phyloP scores from a whole-genome alignment of 176 grass and related monocot genomes.

The Oryza coarctata region DNA sequence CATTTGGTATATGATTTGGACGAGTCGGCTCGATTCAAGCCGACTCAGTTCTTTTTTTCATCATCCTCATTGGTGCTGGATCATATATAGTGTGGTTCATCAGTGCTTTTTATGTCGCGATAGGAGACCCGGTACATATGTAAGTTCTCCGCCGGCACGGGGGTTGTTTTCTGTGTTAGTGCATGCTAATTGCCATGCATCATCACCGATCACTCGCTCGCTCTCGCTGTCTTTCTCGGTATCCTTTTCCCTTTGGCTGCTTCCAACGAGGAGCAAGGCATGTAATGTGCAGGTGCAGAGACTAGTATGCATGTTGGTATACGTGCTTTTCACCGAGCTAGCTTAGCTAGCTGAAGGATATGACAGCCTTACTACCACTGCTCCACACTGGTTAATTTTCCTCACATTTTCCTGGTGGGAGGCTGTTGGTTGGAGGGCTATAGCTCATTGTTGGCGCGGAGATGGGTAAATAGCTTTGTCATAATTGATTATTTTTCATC shows the following conservation, averaged over 20 bases:
- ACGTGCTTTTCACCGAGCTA: not conserved
- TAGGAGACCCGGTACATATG: no score
- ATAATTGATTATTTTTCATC: not conserved
- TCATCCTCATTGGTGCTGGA: no score
- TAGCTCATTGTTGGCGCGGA: no score
- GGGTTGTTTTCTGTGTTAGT: no score
- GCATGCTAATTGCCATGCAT: not conserved
- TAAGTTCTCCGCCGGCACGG: no score
- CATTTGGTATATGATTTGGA: no score
- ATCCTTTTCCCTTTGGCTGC: slow-evolving; percentile 1
- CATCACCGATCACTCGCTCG: not conserved
- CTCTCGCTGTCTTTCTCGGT: not conserved
- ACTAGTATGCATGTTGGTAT: not conserved
- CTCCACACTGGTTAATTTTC: not conserved
- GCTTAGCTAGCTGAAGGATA: not conserved
- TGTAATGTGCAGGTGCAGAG: not conserved
- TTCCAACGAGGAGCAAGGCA: not conserved
- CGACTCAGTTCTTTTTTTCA: no score
- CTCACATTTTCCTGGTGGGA: no score
- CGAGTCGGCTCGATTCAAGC: no score
- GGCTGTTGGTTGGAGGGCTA: no score
- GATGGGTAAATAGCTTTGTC: not conserved
- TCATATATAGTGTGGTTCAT: no score
- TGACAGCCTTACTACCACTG: not conserved
- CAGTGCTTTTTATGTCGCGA: no score